Percentiles rank a stretch among this genome's conserved stretches.
These are phyloP conservation scores for Vishniacozyma victoriae DNA, from an alignment of 768 basidiomycete genomes.

Conservation along the genomic window DNA sequence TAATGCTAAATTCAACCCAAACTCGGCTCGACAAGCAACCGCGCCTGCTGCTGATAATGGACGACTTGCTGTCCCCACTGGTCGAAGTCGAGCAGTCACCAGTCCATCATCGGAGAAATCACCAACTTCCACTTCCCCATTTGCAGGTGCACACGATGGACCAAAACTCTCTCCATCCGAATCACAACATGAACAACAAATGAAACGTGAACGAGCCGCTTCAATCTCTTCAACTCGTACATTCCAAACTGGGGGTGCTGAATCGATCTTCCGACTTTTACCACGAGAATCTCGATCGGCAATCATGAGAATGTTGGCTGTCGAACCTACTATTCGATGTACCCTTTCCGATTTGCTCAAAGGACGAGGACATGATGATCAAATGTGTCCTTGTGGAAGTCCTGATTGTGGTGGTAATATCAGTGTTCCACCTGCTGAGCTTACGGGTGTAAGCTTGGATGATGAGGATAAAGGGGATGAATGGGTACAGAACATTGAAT, in stretches of 20 bases:
- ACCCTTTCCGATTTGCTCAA: slow-evolving; percentile 86
- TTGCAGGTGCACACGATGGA: neutral
- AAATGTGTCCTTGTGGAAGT: slow-evolving; percentile 71
- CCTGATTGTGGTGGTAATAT: slow-evolving; percentile 49
- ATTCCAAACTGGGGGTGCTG: slow-evolving; percentile 66
- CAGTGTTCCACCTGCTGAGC: slow-evolving; percentile 51
- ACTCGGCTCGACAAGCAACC: slow-evolving; percentile 17
- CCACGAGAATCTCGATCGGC: slow-evolving; percentile 87
- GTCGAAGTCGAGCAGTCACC: slow-evolving; percentile 15
- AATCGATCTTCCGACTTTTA: slow-evolving; percentile 91
- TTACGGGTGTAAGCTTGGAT: slow-evolving; percentile 35
- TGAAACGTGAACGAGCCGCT: slow-evolving; percentile 26
- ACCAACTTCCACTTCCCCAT: slow-evolving; percentile 2
- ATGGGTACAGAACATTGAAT: slow-evolving; percentile 70
- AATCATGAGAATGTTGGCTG: slow-evolving; percentile 85
- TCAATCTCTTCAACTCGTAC: slow-evolving; percentile 53
- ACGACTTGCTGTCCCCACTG: slow-evolving; percentile 2
- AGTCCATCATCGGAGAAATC: slow-evolving; percentile 2
- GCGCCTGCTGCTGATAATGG: neutral
- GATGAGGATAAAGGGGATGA: slow-evolving; percentile 68
- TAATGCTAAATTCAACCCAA: neutral
- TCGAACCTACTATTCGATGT: slow-evolving; percentile 81
- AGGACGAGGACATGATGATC: slow-evolving; percentile 67
- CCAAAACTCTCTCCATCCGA: neutral
- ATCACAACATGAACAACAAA: slow-evolving; percentile 18